Base-by-base conservation (phyloP, 371 early-diverging fungal species). In the Mucor piriformis region DNA sequence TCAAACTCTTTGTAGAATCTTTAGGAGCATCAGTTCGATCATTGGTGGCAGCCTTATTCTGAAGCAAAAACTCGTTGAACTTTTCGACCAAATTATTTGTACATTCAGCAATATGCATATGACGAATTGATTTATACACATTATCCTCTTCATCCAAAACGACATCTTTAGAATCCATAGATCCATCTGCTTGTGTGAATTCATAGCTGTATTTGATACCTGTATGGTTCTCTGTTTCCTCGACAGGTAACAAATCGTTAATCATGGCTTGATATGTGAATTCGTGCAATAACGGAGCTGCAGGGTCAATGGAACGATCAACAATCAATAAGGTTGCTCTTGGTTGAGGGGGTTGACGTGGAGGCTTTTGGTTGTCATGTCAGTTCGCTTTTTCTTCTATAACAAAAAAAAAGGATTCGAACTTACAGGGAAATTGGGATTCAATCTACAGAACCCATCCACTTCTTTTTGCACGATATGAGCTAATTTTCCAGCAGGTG, bases 251-350 rank as follows among this genome's bases (percentile, higher is more conserved):
- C 24, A 95, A 68, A 63, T 98, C 98, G 53, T 92, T 88, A 12
- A 88, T 88, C 89, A 95, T 92, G 7, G 97, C 95, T 70, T 97
- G 95, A 65, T 96, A 97, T 0, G 96, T 93, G 56, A 98, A 93
- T 68, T 95, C 93, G 69, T 97, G 99, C 15, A 97, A 64, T 16
- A 97, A 69, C 3, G 98, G 96, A n/a, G 95, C 85, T 20, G 82
- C 70, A 40, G 87, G 72, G 72, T 98, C 99, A 32, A 94, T 66
- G 0, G 92, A 84, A 33, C 99, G 88, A 73, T 98, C 99, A 12
- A 94, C 73, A 66, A 98, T 88, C 21, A 97, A 64, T n/a, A 97
- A 67, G 11, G 88, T 85, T 25, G 89, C 84, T 21, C 91, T 84
- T 15, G 82, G 85, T 67, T 83, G 81, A 48, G 79, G 69, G 62